Evolutionary conservation across 169 alveolate species (phyloP), one percentile per base, ranked within the genome.

Genomic region (Plasmodium gonderi): DNA sequence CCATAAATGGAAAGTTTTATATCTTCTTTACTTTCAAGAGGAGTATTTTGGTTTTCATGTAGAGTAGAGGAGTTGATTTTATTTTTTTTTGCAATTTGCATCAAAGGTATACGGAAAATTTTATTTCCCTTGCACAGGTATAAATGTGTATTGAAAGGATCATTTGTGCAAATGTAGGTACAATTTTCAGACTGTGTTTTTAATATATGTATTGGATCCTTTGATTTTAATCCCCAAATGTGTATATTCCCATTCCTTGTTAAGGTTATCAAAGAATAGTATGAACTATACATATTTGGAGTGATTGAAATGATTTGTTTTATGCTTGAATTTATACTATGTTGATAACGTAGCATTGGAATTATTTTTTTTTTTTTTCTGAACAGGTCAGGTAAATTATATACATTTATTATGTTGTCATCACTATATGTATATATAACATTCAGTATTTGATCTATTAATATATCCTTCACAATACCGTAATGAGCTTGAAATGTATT

Each of bases 401-500:
- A 90, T 23, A 76, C 94, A 90, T 90, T 87, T 3, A 90, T 54
- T 11, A 78, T 40, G 74, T 90, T 76, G 23, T 90, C 94, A 77
- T 90, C 94, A 17, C 94, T 74, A 47, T 90, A 90, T 12, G 94
- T 90, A 79, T 78, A 90, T 23, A 90, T 8, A 44, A 90, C 90
- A 49, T 90, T 90, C 54, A 79, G 29, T 31, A 26, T 60, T n/a
- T 76, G 91, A 49, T 90, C 94, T 38, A 90, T 90, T 64, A 90
- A 29, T 31, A 90, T 77, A 78, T 90, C 90, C 69, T 90, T 90
- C 4, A 90, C 14, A 12, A 23, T 17, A 17, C 94, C 94, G 36
- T 64, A 77, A 90, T 90, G 94, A 14, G 94, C 91, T 79, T 90
- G 94, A 65, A 90, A 90, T 23, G 90, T 49, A 90, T 67, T 90